Percentiles rank a stretch among this genome's conserved stretches.
Conservation (phyloP, 306 rosid genomes). For the Rubus idaeus region DNA sequence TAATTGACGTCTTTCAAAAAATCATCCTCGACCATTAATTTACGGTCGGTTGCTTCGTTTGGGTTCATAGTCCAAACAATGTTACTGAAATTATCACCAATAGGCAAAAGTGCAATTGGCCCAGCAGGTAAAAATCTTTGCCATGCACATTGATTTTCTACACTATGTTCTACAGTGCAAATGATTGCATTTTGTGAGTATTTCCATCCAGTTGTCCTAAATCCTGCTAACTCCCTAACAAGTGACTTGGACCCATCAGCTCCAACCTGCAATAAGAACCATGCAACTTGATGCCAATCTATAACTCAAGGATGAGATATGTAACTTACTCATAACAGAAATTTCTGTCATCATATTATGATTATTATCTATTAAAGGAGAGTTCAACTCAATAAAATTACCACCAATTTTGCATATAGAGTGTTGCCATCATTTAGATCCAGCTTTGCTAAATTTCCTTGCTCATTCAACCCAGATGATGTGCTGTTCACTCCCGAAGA, state of each 20-base stretch:
- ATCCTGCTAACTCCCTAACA: conserved; percentile 80
- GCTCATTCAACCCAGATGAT: conserved; percentile 40
- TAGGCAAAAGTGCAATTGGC: conserved; percentile 88
- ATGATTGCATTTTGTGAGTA: conserved; percentile 91
- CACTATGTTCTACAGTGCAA: conserved; percentile 78
- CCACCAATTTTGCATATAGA: conserved; percentile 87
- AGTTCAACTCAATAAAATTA: conserved; percentile 38
- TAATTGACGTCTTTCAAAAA: conserved; percentile 63
- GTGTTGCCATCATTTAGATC: conserved; percentile 78
- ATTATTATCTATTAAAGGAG: neutral
- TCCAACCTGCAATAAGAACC: conserved; percentile 64
- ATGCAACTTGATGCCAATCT: conserved; percentile 21
- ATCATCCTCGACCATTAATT: conserved; percentile 48
- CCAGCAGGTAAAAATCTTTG: conserved; percentile 89
- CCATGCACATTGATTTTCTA: conserved; percentile 79
- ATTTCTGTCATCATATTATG: neutral
- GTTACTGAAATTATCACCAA: conserved; percentile 81
- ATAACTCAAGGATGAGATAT: conserved; percentile 15
- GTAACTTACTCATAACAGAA: conserved; percentile 8
- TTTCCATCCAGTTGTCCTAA: conserved; percentile 87
- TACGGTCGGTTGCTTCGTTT: conserved; percentile 56
- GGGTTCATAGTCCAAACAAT: conserved; percentile 98
- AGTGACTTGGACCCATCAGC: conserved; percentile 92
- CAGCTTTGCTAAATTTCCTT: conserved; percentile 60
- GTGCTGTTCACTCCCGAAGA: conserved; percentile 38